A percentile compares a stretch with the other conserved stretches of the same genome.
Evolutionary conservation across 331 rosid species (phyloP).

Genomic region (Pyracantha coccinea): DNA sequence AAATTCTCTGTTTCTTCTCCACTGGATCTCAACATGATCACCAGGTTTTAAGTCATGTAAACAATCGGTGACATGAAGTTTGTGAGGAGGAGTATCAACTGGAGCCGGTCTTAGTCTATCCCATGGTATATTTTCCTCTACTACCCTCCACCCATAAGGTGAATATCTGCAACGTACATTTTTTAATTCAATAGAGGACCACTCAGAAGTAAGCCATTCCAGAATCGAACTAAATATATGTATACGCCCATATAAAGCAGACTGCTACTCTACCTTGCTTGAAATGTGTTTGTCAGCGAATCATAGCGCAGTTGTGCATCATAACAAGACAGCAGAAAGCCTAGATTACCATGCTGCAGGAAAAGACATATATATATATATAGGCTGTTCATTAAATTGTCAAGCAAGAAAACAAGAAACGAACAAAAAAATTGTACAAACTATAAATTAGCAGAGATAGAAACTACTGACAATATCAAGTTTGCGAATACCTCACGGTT

Average conservation of each 20-base stretch:
- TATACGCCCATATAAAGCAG: not conserved
- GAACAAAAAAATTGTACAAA: not conserved
- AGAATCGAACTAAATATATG: not conserved
- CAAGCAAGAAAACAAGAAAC: not conserved
- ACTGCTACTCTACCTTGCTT: constrained; percentile 54
- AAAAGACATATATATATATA: not conserved
- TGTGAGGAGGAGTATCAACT: constrained; percentile 43
- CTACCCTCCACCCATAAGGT: constrained; percentile 64
- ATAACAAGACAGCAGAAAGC: constrained; percentile 90
- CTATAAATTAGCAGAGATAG: not conserved
- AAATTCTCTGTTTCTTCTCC: constrained; percentile 84
- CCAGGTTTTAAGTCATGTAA: constrained; percentile 64
- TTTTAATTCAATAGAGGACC: not conserved
- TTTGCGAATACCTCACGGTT: constrained; percentile 69
- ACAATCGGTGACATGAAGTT: constrained; percentile 58
- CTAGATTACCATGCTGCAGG: constrained; percentile 85
- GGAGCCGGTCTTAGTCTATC: constrained; percentile 73
- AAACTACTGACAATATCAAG: not conserved
- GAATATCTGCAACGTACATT: constrained; percentile 50
- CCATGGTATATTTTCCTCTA: constrained; percentile 72
- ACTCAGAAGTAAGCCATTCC: not conserved
- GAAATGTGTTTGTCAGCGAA: constrained; percentile 47
- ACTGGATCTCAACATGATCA: constrained; percentile 89
- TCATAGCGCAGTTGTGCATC: constrained; percentile 81
- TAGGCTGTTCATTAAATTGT: not conserved